These are phyloP conservation scores for Spinacia oleracea DNA, from an alignment of 179 eudicot species.

Conservation along the genomic window DNA sequence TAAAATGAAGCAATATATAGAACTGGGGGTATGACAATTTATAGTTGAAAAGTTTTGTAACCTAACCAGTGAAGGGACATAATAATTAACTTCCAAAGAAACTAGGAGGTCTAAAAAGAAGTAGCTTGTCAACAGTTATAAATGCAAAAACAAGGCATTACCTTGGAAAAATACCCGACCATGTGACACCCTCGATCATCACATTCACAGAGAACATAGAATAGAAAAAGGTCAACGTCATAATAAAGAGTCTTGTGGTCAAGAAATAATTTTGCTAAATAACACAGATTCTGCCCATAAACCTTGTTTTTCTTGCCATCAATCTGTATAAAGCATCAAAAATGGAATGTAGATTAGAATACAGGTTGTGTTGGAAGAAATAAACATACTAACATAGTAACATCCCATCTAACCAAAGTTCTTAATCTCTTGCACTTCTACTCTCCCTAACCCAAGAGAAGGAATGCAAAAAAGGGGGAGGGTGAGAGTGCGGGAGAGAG, in stretches of 20 bases:
- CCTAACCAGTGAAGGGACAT: neutral
- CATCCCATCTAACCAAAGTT: neutral
- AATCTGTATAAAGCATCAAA: constrained; percentile 54
- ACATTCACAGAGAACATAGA: constrained; percentile 92
- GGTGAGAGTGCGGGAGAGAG: neutral
- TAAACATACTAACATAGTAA: constrained; percentile 4
- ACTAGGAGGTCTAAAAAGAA: neutral
- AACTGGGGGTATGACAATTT: neutral
- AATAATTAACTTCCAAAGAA: neutral
- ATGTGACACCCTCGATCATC: constrained; percentile 99
- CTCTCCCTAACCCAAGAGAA: neutral
- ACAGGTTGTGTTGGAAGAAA: neutral
- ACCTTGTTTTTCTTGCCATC: constrained; percentile 98
- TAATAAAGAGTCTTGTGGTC: constrained; percentile 98
- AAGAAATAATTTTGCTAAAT: constrained; percentile 85
- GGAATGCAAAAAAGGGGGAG: neutral
- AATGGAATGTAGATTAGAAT: neutral
- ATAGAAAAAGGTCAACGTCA: constrained; percentile 88
- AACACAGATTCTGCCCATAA: constrained; percentile 94
- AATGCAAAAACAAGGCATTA: constrained; percentile 22
- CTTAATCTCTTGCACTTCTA: neutral
- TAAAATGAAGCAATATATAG: neutral
- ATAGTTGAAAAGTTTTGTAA: neutral
- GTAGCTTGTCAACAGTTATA: neutral
- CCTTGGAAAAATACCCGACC: constrained; percentile 99